Base-by-base conservation (phyloP, 768 basidiomycete species). In the Leccinum olivaceopallidum region DNA sequence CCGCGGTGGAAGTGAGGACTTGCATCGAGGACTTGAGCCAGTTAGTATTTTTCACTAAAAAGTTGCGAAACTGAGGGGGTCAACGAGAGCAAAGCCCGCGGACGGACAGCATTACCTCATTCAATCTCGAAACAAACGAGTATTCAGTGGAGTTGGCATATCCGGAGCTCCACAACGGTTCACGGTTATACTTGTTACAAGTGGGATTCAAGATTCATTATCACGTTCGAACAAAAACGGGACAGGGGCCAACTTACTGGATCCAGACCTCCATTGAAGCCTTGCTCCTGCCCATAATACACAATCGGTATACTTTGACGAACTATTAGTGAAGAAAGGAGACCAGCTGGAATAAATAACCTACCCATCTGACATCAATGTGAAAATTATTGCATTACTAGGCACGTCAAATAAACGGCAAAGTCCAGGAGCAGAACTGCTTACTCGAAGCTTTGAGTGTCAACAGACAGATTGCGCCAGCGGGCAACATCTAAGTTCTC, bases 211-310 rank as follows among this genome's bases (percentile, higher is more conserved):
- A 20, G 37, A 28, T 57, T 16, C 53, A 55, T 55, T 42, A 52
- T 39, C 55, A 28, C 18, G 36, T 2, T 37, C 2, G 13, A 16
- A 13, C n/a, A 37, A 32, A 20, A 22, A 34, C 0, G n/a, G 12
- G n/a, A 18, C 6, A 24, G 5, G 4, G 16, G 24, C 28, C 24
- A 32, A 67, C 81, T 65, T 71, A 89, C 87, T 37, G 90, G 90
- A 67, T 92, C 90, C 8, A 71, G 74, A 67, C 74, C 76, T 36
- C 90, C 91, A 58, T 74, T 76, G 71, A 89, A 87, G 44, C 79
- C 76, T 69, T 92, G 90, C 66, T 92, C 91, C 73, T 90, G 89
- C 2, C 91, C 90, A 61, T 90, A 90, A 71, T 92, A 93, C 12
- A 90, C 82, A 60, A 92, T 85, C 1, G 91, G 90, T 64, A 91